Base-by-base conservation (phyloP, 805 yeast genomes). In the Yamadazyma sp. region DNA sequence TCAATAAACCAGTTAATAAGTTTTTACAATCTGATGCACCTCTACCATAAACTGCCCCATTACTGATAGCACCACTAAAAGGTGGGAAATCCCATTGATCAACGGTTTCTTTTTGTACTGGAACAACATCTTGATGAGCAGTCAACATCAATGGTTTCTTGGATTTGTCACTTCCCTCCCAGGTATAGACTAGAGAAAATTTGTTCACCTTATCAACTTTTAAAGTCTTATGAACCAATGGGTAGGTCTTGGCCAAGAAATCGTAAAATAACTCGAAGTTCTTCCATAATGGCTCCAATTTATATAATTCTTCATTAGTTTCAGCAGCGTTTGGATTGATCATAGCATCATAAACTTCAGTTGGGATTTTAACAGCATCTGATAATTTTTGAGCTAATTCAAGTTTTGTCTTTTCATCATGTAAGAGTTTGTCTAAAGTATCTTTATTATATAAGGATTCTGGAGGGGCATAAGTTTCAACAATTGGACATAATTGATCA, bases 61-160 rank as follows among this genome's bases (percentile, higher is more conserved):
- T 63, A 30, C 58, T 64, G 31, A 38, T 58, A 10, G 41, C 54
- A 18, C 69, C 70, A 28, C 51, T 53, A 29, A 52, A 63, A 0
- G 69, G 69, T 8, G 66, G 65, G 36, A 47, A 56, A 6, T 53
- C 55, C 69, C 69, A 63, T 33, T 58, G 51, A 22, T 44, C 42
- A 38, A 72, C 35, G 1, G 69, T 62, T 18, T 59, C 66, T 38
- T 49, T 45, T 37, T 56, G 65, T 12, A 64, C 64, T 2, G 70
- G 70, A 5, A 64, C 69, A 22, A 64, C 70, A 31, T 64, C 70
- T 39, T 53, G 58, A 43, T 64, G 70, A 4, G 66, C 70, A 7
- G 67, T 42, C 31, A 64, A 49, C 44, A 64, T 42, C 15, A 64
- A 46, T 7, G 70, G 70, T 37, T 59, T 58, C 44, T 53, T 53